Conservation (phyloP, 2,329 filamentous ascomycete genomes). For the Leptodontidium sp. region DNA sequence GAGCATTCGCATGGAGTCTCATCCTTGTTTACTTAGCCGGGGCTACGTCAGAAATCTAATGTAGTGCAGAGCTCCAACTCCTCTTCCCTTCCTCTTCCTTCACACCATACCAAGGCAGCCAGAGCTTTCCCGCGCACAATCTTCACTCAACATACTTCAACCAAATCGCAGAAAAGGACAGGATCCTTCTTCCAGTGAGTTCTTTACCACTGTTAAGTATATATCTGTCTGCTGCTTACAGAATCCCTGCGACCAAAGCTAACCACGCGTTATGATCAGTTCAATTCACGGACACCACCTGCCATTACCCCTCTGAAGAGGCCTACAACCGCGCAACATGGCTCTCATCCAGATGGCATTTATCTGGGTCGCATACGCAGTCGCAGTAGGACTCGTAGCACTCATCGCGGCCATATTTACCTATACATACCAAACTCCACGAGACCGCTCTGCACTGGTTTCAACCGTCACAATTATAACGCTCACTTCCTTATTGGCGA, state of each 20-base stretch:
- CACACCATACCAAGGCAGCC: slow-evolving; percentile 1
- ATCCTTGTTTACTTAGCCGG: slow-evolving; percentile 17
- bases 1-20: neutral
- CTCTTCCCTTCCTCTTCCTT: neutral
- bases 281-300: slow-evolving; percentile 21
- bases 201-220: neutral
- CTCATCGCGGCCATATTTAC: slow-evolving; percentile 84
- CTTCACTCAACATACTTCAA: neutral
- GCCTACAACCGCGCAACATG: slow-evolving; percentile 38
- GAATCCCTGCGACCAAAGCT: slow-evolving; percentile 3
- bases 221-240: neutral
- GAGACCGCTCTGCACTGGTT: slow-evolving; percentile 84
- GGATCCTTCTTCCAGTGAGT: slow-evolving; percentile 13
- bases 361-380: slow-evolving; percentile 94
- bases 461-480: slow-evolving; percentile 87
- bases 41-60: slow-evolving; percentile 26
- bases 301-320: slow-evolving; percentile 22
- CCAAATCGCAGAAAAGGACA: neutral
- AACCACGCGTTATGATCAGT: slow-evolving; percentile 24
- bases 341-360: slow-evolving; percentile 82
- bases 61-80: slow-evolving; percentile 2
- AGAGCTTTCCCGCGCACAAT: neutral
- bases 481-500: slow-evolving; percentile 86
- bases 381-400: slow-evolving; percentile 80
- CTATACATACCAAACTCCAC: slow-evolving; percentile 88